Conservation (phyloP, 768 basidiomycete species). For the Russula sp. region DNA sequence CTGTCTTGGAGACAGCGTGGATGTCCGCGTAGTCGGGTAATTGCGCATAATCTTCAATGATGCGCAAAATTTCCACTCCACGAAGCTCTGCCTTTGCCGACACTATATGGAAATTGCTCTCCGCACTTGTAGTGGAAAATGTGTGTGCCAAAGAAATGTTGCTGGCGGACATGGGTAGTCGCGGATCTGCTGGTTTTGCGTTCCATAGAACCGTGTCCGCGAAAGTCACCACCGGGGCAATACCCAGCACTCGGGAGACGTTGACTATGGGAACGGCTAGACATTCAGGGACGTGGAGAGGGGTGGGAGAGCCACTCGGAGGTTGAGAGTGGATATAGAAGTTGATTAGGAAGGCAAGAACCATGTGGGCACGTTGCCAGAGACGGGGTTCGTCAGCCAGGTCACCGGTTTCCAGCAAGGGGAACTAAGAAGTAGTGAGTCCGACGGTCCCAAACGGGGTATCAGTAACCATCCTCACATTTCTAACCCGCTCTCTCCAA, state of each 20-base stretch:
- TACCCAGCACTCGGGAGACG: conserved; percentile 71
- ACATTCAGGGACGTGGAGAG: conserved; percentile 66
- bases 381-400: conserved; percentile 56
- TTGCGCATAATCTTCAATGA: conserved; percentile 84
- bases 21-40: conserved; percentile 66
- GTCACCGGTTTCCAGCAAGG: conserved; percentile 55
- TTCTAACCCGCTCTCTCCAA: conserved; percentile 65
- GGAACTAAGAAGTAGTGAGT: conserved; percentile 51
- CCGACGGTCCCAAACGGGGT: not conserved
- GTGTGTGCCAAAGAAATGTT: conserved; percentile 72
- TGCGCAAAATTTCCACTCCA: conserved; percentile 80
- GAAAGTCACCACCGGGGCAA: conserved; percentile 94
- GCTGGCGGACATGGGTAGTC: conserved; percentile 55
- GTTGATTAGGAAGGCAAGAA: conserved; percentile 85
- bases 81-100: conserved; percentile 84
- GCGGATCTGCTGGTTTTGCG: conserved; percentile 59
- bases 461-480: conserved; percentile 46
- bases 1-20: conserved; percentile 61
- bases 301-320: conserved; percentile 36
- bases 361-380: conserved; percentile 82
- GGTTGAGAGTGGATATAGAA: conserved; percentile 86
- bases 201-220: conserved; percentile 98
- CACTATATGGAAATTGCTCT: conserved; percentile 79
- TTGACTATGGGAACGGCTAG: conserved; percentile 74
- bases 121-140: conserved; percentile 85